Evolutionary conservation across 2,329 filamentous ascomycete species (phyloP), one percentile per base, ranked within the genome.

Genomic region (Penicillium sp.): DNA sequence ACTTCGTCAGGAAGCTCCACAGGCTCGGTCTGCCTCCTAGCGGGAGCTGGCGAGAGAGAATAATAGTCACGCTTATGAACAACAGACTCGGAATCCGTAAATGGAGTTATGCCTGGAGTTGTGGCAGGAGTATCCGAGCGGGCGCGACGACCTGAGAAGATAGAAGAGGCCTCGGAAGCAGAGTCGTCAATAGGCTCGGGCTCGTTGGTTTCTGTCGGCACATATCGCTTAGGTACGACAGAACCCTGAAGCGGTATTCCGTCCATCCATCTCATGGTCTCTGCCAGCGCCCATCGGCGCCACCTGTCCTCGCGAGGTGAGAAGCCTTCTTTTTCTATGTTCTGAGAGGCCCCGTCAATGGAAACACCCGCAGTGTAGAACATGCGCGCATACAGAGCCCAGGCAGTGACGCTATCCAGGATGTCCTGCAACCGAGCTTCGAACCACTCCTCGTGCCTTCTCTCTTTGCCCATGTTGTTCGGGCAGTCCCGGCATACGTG

Each of bases 401-500:
- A 26, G 26, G 26, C 26, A 26, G 26, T 26, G 26, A 26, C 26
- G 26, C 26, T 26, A 6, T 26, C 26, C 26, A 26, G 26, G 26
- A 56, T 48, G 4, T 48, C 54, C 35, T 48, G 21, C 5, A 47
- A 21, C 11, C 44, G 44, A 15, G 29, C 54, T 35, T 56, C n/a
- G n/a, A 56, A 56, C 54, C 54, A 56, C 23, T 56, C 54, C 11
- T 7, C 17, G 21, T 58, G 55, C 19, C 3, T 48, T 17, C 8
- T 29, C 17, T 29, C 6, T 30, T 54, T 26, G 26, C 26, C 26
- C 4, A 5, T 26, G 26, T 26, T 26, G 26, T 26, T 26, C 26
- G 26, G 26, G 29, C 7, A 11, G 9, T 13, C 26, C 26, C 13
- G 5, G 35, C 31, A 44, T 23, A 21, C 6, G 44, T 58, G 55